Evolutionary conservation across 257 asterid genomes (phyloP), one percentile per base, ranked within the genome.

Genomic region (Orobanche coerulescens): DNA sequence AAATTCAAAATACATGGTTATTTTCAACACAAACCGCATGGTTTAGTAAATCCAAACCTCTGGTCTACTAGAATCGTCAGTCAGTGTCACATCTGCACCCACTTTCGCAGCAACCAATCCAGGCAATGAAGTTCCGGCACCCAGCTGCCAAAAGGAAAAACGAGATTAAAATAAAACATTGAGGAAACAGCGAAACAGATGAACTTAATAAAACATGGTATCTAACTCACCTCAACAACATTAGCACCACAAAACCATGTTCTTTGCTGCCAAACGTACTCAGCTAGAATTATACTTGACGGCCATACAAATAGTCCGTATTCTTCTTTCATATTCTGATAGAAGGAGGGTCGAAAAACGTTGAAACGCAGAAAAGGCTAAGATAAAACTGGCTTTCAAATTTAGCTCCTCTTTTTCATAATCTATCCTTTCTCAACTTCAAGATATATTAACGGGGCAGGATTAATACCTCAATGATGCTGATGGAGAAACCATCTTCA

Each of bases 61-160:
- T 2, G 80, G 20, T 73, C 92, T 78, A 56, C 58, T 68, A 23
- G 74, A 68, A 60, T 86, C 84, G 54, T 92, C 96, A 0, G 95
- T 88, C 53, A 92, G 80, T 2, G 91, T 92, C 36, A 88, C 96
- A 18, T 78, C 75, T 44, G 98, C 96, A 18, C 95, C 95, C 47
- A 84, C 81, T 79, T 82, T 92, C 12, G 95, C 87, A 76, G 98
- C 98, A 74, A 84, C 87, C 52, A 88, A 71, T 55, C 98, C 96
- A 54, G 98, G 98, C 86, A 91, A 75, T 2, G 96, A 88, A 58
- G 96, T 91, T 74, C 98, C 96, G 73, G 96, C 95, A 30, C 98
- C 98, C 46, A 91, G 84, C 96, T 91, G 84, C 56, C 39, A 44
- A 69, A 11, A 11, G 5, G 54, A 59, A 47, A 53, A 39, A 42